phyloP scores from a whole-genome alignment of 345 rosid species.

The Passiflora organensis region DNA sequence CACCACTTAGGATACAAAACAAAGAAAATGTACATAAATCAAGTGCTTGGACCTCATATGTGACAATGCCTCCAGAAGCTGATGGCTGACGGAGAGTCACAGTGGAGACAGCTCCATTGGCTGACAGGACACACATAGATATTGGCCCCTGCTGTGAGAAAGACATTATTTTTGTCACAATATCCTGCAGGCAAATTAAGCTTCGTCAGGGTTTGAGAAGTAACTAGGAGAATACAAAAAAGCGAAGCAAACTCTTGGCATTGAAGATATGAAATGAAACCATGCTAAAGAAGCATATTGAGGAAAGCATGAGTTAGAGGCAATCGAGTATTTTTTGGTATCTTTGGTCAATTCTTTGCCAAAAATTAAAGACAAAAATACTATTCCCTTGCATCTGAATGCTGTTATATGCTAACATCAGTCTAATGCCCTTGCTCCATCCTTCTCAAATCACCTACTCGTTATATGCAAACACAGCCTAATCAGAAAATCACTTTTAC shows the following conservation, averaged over 20 bases:
- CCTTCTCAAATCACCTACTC: too few species aligned
- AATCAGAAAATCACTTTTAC: too few species aligned
- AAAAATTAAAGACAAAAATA: too few species aligned
- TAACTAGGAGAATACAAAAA: neutral
- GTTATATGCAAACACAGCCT: too few species aligned
- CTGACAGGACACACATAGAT: constrained; percentile 77
- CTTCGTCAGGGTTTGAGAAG: constrained; percentile 8
- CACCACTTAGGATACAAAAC: neutral
- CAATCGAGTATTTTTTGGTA: too few species aligned
- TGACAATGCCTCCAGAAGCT: constrained; percentile 65
- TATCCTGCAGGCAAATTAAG: constrained; percentile 43
- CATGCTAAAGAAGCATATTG: constrained; percentile 1
- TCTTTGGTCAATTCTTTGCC: too few species aligned
- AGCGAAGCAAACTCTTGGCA: too few species aligned
- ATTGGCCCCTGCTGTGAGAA: constrained; percentile 90
- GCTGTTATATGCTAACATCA: too few species aligned
- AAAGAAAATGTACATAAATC: neutral
- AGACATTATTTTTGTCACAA: constrained; percentile 68
- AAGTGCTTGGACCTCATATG: constrained; percentile 71
- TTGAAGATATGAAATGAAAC: too few species aligned
- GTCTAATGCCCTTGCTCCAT: too few species aligned
- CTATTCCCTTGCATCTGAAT: too few species aligned
- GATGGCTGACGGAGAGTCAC: constrained; percentile 83
- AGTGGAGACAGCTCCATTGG: constrained; percentile 84
- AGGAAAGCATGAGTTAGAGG: too few species aligned